Conservation (phyloP, 2,329 filamentous ascomycete species). For the Diaporthe sp. region DNA sequence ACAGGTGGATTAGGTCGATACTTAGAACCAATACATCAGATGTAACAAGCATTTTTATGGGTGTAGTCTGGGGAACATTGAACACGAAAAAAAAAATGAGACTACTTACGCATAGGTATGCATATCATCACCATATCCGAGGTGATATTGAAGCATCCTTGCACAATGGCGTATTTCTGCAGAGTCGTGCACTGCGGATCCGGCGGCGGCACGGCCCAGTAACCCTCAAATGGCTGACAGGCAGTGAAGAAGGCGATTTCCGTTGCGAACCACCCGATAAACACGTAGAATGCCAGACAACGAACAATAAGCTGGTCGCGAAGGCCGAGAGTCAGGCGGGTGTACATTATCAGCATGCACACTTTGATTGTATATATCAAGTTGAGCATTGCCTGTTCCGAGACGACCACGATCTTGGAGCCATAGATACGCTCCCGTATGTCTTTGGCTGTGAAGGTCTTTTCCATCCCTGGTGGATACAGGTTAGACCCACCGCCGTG, state of each 20-base stretch:
- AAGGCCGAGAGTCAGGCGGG: conserved; percentile 55
- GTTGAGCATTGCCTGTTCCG: conserved; percentile 55
- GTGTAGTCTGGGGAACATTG: too few species aligned
- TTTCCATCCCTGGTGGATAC: conserved; percentile 51
- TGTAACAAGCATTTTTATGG: accelerated
- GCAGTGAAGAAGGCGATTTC: conserved; percentile 60
- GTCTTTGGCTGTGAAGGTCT: conserved; percentile 51
- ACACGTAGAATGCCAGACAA: conserved; percentile 54
- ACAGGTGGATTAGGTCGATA: neutral
- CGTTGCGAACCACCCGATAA: conserved; percentile 55
- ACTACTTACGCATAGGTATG: conserved; percentile 53
- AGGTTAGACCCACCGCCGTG: conserved; percentile 57
- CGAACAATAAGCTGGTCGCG: conserved; percentile 49
- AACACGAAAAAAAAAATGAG: neutral
- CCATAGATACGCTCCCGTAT: conserved; percentile 57
- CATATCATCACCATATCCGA: conserved; percentile 61
- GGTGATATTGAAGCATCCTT: conserved; percentile 62
- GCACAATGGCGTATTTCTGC: conserved; percentile 59
- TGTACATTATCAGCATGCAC: conserved; percentile 46
- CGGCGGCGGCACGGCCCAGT: conserved; percentile 61
- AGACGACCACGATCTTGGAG: conserved; percentile 57
- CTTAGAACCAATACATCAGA: too few species aligned
- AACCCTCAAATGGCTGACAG: conserved; percentile 59
- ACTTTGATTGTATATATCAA: conserved; percentile 45
- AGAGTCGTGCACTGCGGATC: conserved; percentile 61